Conservation (phyloP, 345 rosid species). For the Adansonia digitata region DNA sequence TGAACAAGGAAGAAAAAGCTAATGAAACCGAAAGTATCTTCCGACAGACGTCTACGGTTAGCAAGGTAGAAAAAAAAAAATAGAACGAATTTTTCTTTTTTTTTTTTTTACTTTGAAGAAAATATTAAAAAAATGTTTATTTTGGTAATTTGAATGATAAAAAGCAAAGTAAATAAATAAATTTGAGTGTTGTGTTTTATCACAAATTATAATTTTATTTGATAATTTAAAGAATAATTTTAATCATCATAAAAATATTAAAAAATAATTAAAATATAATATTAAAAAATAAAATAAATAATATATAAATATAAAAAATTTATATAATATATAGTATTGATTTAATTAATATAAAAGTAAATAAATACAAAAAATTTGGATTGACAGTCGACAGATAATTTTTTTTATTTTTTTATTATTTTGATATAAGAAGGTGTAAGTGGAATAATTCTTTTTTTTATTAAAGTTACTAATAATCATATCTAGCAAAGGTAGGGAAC, state of each 20-base stretch:
- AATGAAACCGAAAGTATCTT: conserved; percentile 41
- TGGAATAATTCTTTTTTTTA: not conserved
- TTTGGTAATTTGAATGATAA: conserved; percentile 15
- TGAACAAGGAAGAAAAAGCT: conserved; percentile 11
- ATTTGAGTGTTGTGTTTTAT: not conserved
- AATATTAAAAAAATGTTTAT: not conserved
- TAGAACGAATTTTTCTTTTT: conserved; percentile 19
- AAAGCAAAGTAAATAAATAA: not conserved
- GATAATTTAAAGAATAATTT: not conserved
- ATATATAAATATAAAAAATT: too few species aligned
- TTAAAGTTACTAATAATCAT: not conserved
- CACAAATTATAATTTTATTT: not conserved
- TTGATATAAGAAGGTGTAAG: not conserved
- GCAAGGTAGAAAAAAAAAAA: conserved; percentile 23
- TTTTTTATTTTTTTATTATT: not conserved
- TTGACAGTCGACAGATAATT: too few species aligned
- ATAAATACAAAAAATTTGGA: too few species aligned
- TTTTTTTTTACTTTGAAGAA: conserved; percentile 15
- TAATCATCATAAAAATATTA: too few species aligned
- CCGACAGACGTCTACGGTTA: conserved; percentile 48
- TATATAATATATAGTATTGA: too few species aligned
- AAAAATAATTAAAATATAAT: too few species aligned
- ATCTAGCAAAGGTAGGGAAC: not conserved
- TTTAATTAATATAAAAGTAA: too few species aligned
- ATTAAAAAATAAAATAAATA: too few species aligned